These are phyloP conservation scores for Alternaria ethzedia DNA, from an alignment of 2,329 filamentous ascomycete genomes.

Conservation along the genomic window DNA sequence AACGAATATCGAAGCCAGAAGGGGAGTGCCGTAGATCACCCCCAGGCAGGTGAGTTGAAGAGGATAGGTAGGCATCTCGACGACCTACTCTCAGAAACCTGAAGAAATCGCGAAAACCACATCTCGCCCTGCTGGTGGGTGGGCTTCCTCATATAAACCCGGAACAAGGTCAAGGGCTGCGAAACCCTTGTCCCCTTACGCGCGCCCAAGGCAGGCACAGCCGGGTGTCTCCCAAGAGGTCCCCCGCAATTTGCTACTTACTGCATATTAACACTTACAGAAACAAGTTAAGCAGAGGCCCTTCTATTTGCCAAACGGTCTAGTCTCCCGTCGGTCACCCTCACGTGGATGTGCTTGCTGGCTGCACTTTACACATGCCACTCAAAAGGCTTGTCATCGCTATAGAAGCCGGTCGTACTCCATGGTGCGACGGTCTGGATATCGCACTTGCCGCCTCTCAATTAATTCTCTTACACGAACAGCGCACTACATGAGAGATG, in stretches of 20 bases:
- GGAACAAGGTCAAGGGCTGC: constrained; percentile 14
- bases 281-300: constrained; percentile 20
- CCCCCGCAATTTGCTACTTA: constrained; percentile 23
- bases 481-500: constrained; percentile 8
- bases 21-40: constrained; percentile 44
- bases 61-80: constrained; percentile 47
- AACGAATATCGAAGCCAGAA: constrained; percentile 43
- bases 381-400: constrained; percentile 1
- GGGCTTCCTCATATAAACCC: constrained; percentile 38
- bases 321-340: constrained; percentile 15
- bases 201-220: constrained; percentile 19
- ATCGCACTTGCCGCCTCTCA: constrained; percentile 6
- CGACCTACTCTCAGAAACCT: constrained; percentile 29
- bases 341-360: constrained; percentile 21
- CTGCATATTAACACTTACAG: constrained; percentile 26
- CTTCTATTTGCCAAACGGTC: constrained; percentile 20
- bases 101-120: constrained; percentile 38
- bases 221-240: constrained; percentile 12
- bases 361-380: constrained; percentile 12
- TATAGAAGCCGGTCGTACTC: constrained; percentile 1
- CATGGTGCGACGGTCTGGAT: constrained; percentile 12
- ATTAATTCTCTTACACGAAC: constrained; percentile 18
- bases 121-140: constrained; percentile 34
- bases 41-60: constrained; percentile 48
- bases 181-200: constrained; percentile 18